Evolutionary conservation across 306 rosid species (phyloP), one percentile per base, ranked within the genome.

Genomic region (Quercus engelmannii): DNA sequence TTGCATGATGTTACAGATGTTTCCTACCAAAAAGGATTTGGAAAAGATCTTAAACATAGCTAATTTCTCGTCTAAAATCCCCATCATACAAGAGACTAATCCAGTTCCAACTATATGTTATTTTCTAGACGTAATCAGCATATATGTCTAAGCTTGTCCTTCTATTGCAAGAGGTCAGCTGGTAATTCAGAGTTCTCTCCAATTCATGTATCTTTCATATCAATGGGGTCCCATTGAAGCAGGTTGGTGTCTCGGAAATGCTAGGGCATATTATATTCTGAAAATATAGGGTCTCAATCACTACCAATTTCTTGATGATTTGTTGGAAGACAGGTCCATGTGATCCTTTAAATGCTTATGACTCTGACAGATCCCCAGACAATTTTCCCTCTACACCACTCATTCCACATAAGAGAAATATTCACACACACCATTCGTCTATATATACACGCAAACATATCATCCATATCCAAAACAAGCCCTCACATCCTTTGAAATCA

Each of bases 261-360:
- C 69, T 59, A 54, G 26, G 69, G 3, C 26, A 64, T 23, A 56
- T 18, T 72, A 73, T 17, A 56, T 59, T 59, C 59, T 65, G 76
- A 51, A 49, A 26, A 57, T 64, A 49, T 8, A 38, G 4, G 65
- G 76, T 55, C 74, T 38, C 17, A 75, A 28, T 70, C 81, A 55
- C 31, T 35, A 55, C 71, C 74, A 78, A 78, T 67, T 20, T 70
- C 76, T 75, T 71, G 55, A 61, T 72, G 20, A 69, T 64, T 13
- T 61, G 21, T 38, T 74, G 35, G 71, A 81, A 33, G 38, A 55
- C 88, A 84, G 17, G 55, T 58, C 83, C 84, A 76, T 85, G 78
- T 80, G 87, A 35, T 74, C 23, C 69, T 43, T 75, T 43, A 23
- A 74, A 77, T 71, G 49, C 73, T 79, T 71, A 5, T 80, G 21